phyloP scores from a whole-genome alignment of 495 filamentous ascomycete species.

The Trichodelitschia bisporula region DNA sequence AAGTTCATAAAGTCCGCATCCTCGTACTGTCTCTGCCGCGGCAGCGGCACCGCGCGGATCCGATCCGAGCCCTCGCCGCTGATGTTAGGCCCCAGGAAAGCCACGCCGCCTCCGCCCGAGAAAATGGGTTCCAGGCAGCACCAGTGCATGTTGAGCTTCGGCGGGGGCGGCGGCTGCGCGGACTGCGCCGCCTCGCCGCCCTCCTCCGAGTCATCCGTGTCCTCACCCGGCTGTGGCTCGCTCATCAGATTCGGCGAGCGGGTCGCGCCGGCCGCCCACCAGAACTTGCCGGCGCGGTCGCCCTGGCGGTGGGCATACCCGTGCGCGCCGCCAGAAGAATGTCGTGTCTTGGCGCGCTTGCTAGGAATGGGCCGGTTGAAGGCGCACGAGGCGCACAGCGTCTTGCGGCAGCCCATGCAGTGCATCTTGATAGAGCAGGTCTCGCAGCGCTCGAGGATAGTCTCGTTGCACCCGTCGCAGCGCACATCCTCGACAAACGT shows the following conservation, averaged over 20 bases:
- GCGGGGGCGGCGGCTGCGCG: conserved; percentile 5
- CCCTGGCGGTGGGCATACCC: conserved; percentile 2
- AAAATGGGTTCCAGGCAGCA: conserved; percentile 38
- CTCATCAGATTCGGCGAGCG: conserved; percentile 32
- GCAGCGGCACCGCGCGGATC: conserved; percentile 31
- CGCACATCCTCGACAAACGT: conserved; percentile 27
- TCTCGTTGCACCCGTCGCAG: conserved; percentile 28
- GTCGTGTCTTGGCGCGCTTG: conserved; percentile 11
- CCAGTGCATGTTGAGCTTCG: conserved; percentile 30
- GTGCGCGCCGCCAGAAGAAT: conserved; percentile 1
- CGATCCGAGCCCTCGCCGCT: conserved; percentile 25
- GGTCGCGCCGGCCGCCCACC: conserved; percentile 32
- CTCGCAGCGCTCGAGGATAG: conserved; percentile 31
- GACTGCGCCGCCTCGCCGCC: neutral
- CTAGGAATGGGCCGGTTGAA: conserved; percentile 27
- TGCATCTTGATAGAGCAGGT: conserved; percentile 40
- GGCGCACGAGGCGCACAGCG: conserved; percentile 34
- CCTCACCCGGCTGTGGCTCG: conserved; percentile 17
- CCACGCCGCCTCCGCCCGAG: conserved; percentile 36
- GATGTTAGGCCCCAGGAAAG: conserved; percentile 22
- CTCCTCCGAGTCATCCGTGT: conserved; percentile 9
- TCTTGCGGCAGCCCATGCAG: conserved; percentile 36
- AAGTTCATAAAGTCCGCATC: conserved; percentile 23
- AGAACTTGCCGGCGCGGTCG: conserved; percentile 14
- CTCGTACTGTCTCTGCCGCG: conserved; percentile 26